These are phyloP conservation scores for Tephrocybe sp. DNA, from an alignment of 768 basidiomycete species.

Conservation along the genomic window DNA sequence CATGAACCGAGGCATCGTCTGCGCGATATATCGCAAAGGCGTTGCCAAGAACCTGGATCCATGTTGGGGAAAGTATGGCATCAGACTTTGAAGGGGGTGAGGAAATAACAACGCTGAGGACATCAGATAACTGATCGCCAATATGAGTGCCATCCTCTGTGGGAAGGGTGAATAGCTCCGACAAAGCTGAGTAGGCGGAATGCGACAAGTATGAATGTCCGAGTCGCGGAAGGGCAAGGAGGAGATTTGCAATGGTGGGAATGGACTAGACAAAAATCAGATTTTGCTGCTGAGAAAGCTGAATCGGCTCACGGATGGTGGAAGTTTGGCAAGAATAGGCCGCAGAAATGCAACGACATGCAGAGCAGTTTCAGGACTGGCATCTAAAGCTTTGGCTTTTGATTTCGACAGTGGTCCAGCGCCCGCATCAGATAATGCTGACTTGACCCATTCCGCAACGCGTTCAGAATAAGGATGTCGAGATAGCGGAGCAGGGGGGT, in stretches of 20 bases:
- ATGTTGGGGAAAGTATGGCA: constrained; percentile 63
- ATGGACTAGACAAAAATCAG: constrained; percentile 51
- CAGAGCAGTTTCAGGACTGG: constrained; percentile 70
- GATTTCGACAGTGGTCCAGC: constrained; percentile 58
- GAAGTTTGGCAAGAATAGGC: constrained; percentile 57
- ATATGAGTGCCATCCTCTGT: constrained; percentile 47
- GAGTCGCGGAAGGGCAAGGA: constrained; percentile 82
- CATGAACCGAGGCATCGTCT: constrained; percentile 46
- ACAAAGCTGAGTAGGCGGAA: constrained; percentile 81
- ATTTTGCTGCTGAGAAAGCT: constrained; percentile 5
- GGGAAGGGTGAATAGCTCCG: constrained; percentile 67
- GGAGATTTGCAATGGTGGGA: constrained; percentile 60
- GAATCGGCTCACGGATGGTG: constrained; percentile 57
- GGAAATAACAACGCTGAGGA: constrained; percentile 66
- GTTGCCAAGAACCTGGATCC: constrained; percentile 75
- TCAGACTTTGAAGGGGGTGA: constrained; percentile 73
- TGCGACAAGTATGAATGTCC: constrained; percentile 89
- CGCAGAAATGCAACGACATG: constrained; percentile 75
- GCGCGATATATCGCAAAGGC: constrained; percentile 64
- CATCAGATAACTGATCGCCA: constrained; percentile 52
- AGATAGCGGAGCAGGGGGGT: constrained; percentile 73
- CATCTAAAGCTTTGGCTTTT: constrained; percentile 53
- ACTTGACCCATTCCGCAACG: constrained; percentile 77
- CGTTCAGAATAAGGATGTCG: constrained; percentile 85
- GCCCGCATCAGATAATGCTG: constrained; percentile 62